Base-by-base conservation (phyloP, 345 rosid genomes). In the Kandelia obovata region DNA sequence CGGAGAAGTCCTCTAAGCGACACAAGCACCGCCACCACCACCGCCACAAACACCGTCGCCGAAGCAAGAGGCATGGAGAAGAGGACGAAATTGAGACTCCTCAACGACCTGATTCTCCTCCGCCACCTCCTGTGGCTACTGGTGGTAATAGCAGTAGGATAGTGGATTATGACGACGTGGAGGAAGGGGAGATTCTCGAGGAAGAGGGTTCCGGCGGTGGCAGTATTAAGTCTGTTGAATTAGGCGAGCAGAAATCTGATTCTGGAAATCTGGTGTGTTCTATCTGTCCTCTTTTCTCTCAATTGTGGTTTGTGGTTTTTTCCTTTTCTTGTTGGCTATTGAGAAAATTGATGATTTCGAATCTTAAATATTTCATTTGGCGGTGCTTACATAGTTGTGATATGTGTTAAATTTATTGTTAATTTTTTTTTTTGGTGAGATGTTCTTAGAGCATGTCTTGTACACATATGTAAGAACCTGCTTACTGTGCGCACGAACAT, bases 161-260 rank as follows among this genome's bases (percentile, higher is more conserved):
- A 60, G 57, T 70, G 67, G 92, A 78, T 72, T 86, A 82, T 71
- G 91, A 92, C 61, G 98, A 92, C 53, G 80, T 96, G 62, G 99
- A 96, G 84, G 99, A 96, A 72, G 99, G 99, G 35, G 99, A 96
- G 85, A 96, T 96, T 83, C 86, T 90, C 15, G 98, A 92, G 2
- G 99, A 96, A 66, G 87, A 74, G 5, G 78, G 64, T 23, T 0
- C 70, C 23, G 79, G 30, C 13, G 34, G 62, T 49, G 79, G 69
- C 34, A 78, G 70, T 74, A 61, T 78, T 31, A 74, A 79, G 75
- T 74, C 72, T 21, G 73, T 32, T 75, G 83, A 66, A n/a, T 58
- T 81, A 72, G 59, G 58, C 58, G 73, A 80, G 21, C 71, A 61
- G 25, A 46, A 43, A 53, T 53, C 5, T 21, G 79, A 53, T 73